phyloP scores from a whole-genome alignment of 2,329 filamentous ascomycete species.

The Balansia obtecta region DNA sequence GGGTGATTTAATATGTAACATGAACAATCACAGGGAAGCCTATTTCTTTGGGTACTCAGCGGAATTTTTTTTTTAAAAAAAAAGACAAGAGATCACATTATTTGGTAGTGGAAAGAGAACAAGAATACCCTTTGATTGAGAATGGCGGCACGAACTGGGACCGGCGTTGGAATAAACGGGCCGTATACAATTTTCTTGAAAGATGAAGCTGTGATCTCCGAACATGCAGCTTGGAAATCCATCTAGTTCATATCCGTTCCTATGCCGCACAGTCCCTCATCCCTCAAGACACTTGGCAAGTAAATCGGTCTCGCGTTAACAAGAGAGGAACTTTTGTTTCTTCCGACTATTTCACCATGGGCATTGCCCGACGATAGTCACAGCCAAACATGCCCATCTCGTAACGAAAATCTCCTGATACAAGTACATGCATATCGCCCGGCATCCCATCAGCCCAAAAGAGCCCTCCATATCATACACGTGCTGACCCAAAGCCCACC shows the following conservation, averaged over 20 bases:
- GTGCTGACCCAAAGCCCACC: neutral
- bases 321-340: no score
- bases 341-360: no score
- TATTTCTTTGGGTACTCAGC: neutral
- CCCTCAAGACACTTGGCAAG: neutral
- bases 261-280: neutral
- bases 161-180: slow-evolving; percentile 9
- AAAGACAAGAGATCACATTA: neutral
- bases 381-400: no score
- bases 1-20: neutral
- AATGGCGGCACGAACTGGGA: slow-evolving; percentile 3
- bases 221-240: neutral
- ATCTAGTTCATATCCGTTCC: neutral
- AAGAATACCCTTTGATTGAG: slow-evolving; percentile 1
- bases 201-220: neutral
- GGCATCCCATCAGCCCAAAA: no score
- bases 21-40: neutral
- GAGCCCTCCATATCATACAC: slow-evolving; percentile 5
- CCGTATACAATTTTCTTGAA: neutral
- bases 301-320: no score
- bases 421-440: no score
- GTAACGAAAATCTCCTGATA: no score
- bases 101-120: slow-evolving; percentile 1
- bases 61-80: neutral
- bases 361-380: no score